phyloP scores from a whole-genome alignment of 768 basidiomycete species.

The Clitopilus passeckerianus region DNA sequence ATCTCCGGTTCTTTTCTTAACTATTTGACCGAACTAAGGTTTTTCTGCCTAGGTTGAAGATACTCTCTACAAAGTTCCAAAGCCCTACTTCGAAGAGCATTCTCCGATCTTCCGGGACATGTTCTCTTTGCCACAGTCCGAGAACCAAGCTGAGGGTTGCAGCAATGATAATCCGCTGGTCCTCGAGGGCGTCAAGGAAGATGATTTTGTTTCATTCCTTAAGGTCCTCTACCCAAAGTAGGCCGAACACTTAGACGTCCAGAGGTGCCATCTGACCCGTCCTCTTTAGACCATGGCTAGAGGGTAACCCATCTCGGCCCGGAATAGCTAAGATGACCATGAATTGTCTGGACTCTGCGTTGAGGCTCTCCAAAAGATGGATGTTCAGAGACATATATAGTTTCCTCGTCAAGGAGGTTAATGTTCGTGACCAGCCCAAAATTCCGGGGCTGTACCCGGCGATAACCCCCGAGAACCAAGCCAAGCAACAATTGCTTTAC shows the following conservation, averaged over 20 bases:
- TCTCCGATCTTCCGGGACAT: conserved; percentile 10
- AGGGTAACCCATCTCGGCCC: too few relatives aligned
- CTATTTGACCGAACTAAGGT: too few relatives aligned
- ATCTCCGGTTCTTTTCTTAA: background rate
- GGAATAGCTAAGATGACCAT: background rate
- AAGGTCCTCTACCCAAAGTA: conserved; percentile 12
- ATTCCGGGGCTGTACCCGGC: too few relatives aligned
- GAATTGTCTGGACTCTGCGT: background rate
- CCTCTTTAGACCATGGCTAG: too few relatives aligned
- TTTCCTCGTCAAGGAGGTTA: background rate
- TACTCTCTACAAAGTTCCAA: conserved; percentile 13
- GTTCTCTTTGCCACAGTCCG: conserved; percentile 8
- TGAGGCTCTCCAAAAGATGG: background rate
- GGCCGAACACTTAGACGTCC: background rate
- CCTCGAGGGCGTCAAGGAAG: conserved; percentile 8
- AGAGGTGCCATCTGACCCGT: too few relatives aligned
- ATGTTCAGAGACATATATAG: background rate
- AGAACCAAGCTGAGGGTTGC: conserved; percentile 3
- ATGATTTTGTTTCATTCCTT: conserved; percentile 10
- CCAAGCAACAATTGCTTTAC: too few relatives aligned
- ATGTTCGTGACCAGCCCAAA: background rate
- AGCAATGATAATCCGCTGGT: conserved; percentile 5
- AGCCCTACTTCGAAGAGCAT: conserved; percentile 4
- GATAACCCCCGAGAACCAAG: too few relatives aligned
- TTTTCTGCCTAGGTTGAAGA: conserved; percentile 11